Evolutionary conservation across 495 filamentous ascomycete species (phyloP), one percentile per base, ranked within the genome.

Genomic region (Collariella sp.): DNA sequence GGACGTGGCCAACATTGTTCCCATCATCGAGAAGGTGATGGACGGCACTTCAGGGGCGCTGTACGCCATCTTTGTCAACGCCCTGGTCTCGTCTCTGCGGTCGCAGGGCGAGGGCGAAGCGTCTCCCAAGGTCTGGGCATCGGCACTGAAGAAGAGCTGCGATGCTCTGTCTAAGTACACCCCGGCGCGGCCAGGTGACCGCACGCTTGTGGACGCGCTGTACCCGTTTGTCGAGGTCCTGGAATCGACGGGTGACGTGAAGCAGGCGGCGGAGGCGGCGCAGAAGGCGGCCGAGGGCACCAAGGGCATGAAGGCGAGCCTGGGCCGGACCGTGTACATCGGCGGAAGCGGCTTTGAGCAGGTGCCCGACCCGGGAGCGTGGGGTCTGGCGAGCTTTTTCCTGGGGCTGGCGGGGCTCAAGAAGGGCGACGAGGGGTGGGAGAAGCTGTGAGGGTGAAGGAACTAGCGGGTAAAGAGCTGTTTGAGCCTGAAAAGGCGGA

Each of bases 11-110:
- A 80, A 77, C 56, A 87, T 98, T 50, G 84, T 86, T n/a, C 78
- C 78, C 7, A 80, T 90, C 5, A 82, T 97, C n/a, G 93, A 98
- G 66, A 83, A 70, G 38, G 82, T 75, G 39, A 98, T 98, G 93
- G 93, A 96, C 64, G 93, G 93, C 45, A 98, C 93, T 11, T 95
- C 89, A 0, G 93, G 93, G 2, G 93, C 94, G 5, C 75, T 98
- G 24, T 96, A 95, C 67, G 87, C 90, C 35, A 98, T 98, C 59
- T 98, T 96, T 76, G 77, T 98, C 48, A 96, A 96, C 67, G 82
- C 91, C 0, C 83, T 98, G 1, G 84, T 87, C 18, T 82, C 86
- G 55, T 82, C 84, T 1, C 74, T 98, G 13, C 82, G 84, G 31
- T 72, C 73, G 9, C 77, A 86, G 48, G 53, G 61, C 5, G 52